Percentiles rank a stretch among this genome's conserved stretches.
phyloP scores from a whole-genome alignment of 1,284 basidiomycete genomes.

The Cerioporus squamosus region DNA sequence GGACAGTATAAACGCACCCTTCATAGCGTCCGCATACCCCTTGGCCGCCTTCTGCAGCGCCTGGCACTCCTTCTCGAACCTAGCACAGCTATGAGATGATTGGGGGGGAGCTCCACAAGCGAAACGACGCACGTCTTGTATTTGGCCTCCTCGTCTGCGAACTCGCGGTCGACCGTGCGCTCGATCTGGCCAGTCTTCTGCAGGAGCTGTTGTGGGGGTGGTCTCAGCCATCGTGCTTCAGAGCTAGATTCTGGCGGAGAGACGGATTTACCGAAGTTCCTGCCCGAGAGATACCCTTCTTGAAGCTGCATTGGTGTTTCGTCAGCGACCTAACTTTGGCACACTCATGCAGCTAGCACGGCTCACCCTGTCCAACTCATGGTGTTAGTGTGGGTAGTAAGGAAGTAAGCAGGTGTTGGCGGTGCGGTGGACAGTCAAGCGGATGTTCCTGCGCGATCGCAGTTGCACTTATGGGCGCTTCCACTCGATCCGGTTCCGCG shows the following conservation, averaged over 20 bases:
- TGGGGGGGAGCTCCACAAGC: not conserved
- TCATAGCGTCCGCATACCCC: conserved; percentile 93
- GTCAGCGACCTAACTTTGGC: not conserved
- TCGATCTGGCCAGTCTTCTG: conserved; percentile 99
- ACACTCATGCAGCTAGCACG: too few species aligned
- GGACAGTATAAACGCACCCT: conserved; percentile 54
- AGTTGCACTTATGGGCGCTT: conserved; percentile 5
- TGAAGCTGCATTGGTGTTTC: conserved; percentile 11
- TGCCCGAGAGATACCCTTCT: conserved; percentile 26
- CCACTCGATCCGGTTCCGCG: not conserved
- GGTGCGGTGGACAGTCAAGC: conserved; percentile 4
- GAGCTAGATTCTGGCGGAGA: not conserved
- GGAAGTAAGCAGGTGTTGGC: conserved; percentile 11
- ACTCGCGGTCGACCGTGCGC: conserved; percentile 93
- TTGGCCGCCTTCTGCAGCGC: conserved; percentile 95
- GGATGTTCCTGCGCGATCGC: not conserved
- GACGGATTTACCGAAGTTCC: conserved; percentile 20
- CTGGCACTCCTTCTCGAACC: conserved; percentile 93
- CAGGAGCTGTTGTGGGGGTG: conserved; percentile 60
- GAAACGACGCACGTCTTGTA: conserved; percentile 78
- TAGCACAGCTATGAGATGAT: conserved; percentile 35
- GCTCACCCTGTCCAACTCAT: conserved; percentile 27
- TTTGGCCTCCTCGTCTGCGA: conserved; percentile 90
- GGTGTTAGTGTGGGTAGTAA: not conserved
- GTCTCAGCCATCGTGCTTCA: not conserved